A percentile compares a stretch with the other conserved stretches of the same genome.
phyloP scores from a whole-genome alignment of 2,329 filamentous ascomycete species.

The Colletotrichum nymphaeae region DNA sequence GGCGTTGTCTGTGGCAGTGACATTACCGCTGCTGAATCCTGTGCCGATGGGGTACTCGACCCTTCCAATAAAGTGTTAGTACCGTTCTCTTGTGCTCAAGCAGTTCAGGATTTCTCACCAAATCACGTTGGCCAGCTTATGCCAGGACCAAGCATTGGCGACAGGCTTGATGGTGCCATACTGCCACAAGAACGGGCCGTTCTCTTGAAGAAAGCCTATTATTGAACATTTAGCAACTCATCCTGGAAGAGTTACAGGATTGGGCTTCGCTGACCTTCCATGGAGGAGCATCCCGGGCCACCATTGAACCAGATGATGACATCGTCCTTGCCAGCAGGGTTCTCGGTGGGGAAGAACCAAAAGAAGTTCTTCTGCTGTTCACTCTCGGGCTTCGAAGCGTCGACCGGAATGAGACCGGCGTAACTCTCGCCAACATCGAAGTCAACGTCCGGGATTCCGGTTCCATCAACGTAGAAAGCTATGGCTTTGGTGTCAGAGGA shows the following conservation, averaged over 20 bases:
- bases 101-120: slow-evolving; percentile 57
- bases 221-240: neutral
- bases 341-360: slow-evolving; percentile 96
- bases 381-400: slow-evolving; percentile 57
- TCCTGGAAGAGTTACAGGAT: neutral
- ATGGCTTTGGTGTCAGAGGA: neutral
- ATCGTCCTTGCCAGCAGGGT: slow-evolving; percentile 90
- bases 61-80: slow-evolving; percentile 1
- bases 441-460: slow-evolving; percentile 72
- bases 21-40: slow-evolving; percentile 93
- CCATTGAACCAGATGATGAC: slow-evolving; percentile 98
- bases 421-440: slow-evolving; percentile 77
- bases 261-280: slow-evolving; percentile 82
- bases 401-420: slow-evolving; percentile 70
- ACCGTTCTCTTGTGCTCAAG: neutral
- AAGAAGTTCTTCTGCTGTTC: slow-evolving; percentile 75
- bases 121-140: slow-evolving; percentile 95
- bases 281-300: slow-evolving; percentile 95
- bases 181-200: slow-evolving; percentile 82
- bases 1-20: slow-evolving; percentile 85
- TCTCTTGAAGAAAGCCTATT: slow-evolving; percentile 77
- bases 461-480: slow-evolving; percentile 75
- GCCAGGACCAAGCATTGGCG: slow-evolving; percentile 93
- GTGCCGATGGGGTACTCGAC: slow-evolving; percentile 98
- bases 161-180: slow-evolving; percentile 75